A percentile compares a stretch with the other conserved stretches of the same genome.
Conservation (phyloP, 2,329 filamentous ascomycete species). For the Clonostachys rhizophaga region DNA sequence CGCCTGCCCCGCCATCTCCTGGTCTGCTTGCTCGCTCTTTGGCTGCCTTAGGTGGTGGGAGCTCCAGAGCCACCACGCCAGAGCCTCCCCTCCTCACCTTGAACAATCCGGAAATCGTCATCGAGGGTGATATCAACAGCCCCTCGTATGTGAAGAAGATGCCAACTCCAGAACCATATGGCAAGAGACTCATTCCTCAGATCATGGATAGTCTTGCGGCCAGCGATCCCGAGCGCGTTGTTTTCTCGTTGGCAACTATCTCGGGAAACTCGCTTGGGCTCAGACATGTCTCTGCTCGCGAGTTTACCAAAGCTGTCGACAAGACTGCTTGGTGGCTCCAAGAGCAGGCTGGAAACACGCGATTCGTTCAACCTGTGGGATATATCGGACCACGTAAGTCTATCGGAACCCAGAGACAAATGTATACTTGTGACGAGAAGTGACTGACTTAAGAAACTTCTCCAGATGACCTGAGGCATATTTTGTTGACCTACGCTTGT, state of each 20-base stretch:
- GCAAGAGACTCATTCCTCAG: slow-evolving; percentile 16
- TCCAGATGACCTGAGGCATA: slow-evolving; percentile 20
- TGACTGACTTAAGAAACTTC: too few species aligned
- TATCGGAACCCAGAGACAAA: too few species aligned
- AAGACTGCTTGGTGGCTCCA: slow-evolving; percentile 22
- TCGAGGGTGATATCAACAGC: too few species aligned
- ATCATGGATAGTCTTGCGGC: slow-evolving; percentile 16
- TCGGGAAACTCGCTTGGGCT: slow-evolving; percentile 8
- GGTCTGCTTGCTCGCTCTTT: too few species aligned
- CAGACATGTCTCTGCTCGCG: slow-evolving; percentile 12
- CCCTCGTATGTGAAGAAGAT: too few species aligned
- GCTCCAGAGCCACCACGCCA: too few species aligned
- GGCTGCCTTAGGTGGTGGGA: too few species aligned
- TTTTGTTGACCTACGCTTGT: slow-evolving; percentile 19
- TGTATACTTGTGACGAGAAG: not conserved
- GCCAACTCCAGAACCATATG: slow-evolving; percentile 3
- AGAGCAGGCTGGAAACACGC: slow-evolving; percentile 7
- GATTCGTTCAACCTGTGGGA: slow-evolving; percentile 11
- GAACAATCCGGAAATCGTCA: too few species aligned
- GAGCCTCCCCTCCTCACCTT: too few species aligned
- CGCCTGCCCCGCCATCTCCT: too few species aligned
- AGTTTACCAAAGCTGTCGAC: slow-evolving; percentile 16
- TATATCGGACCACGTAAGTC: slow-evolving; percentile 26
- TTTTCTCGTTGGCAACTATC: slow-evolving; percentile 14
- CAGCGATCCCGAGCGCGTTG: slow-evolving; percentile 12